Conservation (phyloP, 139 green algal genomes). For the Prasinococcaceae sp. region DNA sequence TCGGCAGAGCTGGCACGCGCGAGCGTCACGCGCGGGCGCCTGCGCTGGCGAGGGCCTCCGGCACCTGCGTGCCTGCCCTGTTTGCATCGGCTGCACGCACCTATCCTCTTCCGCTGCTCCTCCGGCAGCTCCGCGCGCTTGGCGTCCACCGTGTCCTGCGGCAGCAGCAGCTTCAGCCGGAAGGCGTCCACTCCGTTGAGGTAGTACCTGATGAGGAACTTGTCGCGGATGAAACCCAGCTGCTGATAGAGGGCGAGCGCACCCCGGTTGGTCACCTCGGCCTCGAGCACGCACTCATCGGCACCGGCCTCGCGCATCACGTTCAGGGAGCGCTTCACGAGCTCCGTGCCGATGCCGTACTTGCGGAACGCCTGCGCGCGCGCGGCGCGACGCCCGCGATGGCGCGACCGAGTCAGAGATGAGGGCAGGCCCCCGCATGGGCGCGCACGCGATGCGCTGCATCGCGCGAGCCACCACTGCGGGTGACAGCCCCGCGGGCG, state of each 20-base stretch:
- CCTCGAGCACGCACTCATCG: constrained; percentile 87
- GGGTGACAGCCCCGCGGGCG: too few species aligned
- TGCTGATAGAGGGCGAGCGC: constrained; percentile 82
- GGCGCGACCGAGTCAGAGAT: too few species aligned
- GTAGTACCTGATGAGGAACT: constrained; percentile 92
- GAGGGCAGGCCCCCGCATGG: too few species aligned
- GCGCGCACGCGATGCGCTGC: too few species aligned
- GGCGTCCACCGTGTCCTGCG: constrained; percentile 12
- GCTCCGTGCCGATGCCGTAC: constrained; percentile 36
- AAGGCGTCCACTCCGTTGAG: constrained; percentile 85
- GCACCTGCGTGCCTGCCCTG: too few species aligned
- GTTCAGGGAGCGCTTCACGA: constrained; percentile 51
- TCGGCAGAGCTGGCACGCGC: too few species aligned
- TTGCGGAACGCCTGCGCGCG: too few species aligned
- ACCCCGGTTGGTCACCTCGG: constrained; percentile 81
- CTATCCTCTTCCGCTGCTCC: constrained; percentile 6
- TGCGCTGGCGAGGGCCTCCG: too few species aligned
- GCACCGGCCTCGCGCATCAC: constrained; percentile 45
- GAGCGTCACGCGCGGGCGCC: too few species aligned
- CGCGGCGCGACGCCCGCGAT: too few species aligned
- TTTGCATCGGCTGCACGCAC: too few species aligned
- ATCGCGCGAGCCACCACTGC: too few species aligned
- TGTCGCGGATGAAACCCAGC: constrained; percentile 95
- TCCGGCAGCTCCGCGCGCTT: background rate
- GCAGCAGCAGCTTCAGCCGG: constrained; percentile 87